Conservation (phyloP, 345 rosid genomes). For the Eucalyptus grandis region DNA sequence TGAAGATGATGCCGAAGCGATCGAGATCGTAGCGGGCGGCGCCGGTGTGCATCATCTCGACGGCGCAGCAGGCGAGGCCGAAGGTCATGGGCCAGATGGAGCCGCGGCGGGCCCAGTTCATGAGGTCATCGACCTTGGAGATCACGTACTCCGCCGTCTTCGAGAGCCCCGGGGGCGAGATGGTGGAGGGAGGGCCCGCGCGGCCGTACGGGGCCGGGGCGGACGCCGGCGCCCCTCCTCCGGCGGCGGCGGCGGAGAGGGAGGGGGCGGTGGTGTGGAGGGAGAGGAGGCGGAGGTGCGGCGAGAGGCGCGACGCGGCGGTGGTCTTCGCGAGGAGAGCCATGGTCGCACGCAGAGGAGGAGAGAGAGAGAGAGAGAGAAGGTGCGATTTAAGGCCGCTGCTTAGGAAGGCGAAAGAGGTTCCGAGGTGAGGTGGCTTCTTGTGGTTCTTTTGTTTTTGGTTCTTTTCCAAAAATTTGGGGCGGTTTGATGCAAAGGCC, state of each 20-base stretch:
- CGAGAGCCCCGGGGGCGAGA: conserved; percentile 50
- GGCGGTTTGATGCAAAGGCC: not conserved
- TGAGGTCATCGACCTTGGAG: conserved; percentile 87
- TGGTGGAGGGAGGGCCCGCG: conserved; percentile 45
- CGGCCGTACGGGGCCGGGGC: conserved; percentile 54
- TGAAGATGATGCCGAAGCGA: conserved; percentile 84
- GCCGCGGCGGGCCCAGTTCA: conserved; percentile 93
- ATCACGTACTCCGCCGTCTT: conserved; percentile 87
- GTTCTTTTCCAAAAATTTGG: not conserved
- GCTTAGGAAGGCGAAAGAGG: not conserved
- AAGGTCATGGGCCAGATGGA: conserved; percentile 99
- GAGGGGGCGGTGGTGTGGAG: conserved; percentile 9
- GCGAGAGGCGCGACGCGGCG: conserved; percentile 11
- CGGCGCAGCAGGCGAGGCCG: conserved; percentile 98
- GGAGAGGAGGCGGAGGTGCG: conserved; percentile 30
- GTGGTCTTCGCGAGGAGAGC: conserved; percentile 37
- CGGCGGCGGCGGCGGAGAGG: conserved; percentile 5
- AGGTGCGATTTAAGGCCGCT: not conserved
- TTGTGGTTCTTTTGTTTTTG: not conserved
- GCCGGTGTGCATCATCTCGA: conserved; percentile 99
- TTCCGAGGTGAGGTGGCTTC: not conserved
- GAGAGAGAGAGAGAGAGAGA: not conserved
- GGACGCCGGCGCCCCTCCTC: conserved; percentile 53
- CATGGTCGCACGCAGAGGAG: conserved; percentile 17
- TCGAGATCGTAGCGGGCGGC: conserved; percentile 98